phyloP scores from a whole-genome alignment of 495 filamentous ascomycete species.

The Usnea hakonensis region DNA sequence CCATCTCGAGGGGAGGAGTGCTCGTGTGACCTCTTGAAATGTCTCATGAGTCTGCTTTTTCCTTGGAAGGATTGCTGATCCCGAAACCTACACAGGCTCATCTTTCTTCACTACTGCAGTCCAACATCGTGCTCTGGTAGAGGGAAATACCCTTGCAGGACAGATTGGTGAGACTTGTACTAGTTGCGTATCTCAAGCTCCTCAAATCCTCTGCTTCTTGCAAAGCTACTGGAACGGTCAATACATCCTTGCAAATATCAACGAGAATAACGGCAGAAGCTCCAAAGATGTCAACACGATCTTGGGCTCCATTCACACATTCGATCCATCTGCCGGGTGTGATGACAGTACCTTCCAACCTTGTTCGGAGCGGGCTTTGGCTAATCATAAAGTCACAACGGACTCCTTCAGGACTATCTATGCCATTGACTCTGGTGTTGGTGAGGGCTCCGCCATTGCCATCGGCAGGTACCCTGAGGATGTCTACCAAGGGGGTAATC shows the following conservation, averaged over 20 bases:
- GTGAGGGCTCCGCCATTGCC: slow-evolving; percentile 47
- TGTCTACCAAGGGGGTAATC: slow-evolving; percentile 57
- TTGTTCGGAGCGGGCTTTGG: slow-evolving; percentile 39
- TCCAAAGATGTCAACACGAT: slow-evolving; percentile 43
- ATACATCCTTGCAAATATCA: slow-evolving; percentile 37
- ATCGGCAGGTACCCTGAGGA: slow-evolving; percentile 66
- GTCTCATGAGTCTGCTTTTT: background rate
- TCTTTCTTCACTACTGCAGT: slow-evolving; percentile 57
- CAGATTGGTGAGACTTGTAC: slow-evolving; percentile 29
- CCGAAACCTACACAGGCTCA: slow-evolving; percentile 28
- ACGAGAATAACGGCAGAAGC: slow-evolving; percentile 34
- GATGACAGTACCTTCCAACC: slow-evolving; percentile 45
- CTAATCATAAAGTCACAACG: slow-evolving; percentile 42
- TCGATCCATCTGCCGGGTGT: slow-evolving; percentile 43
- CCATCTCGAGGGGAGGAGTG: background rate
- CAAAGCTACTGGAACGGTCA: slow-evolving; percentile 42
- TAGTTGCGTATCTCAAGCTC: slow-evolving; percentile 40
- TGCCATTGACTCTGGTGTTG: slow-evolving; percentile 32
- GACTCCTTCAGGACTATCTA: slow-evolving; percentile 48
- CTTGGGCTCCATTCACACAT: slow-evolving; percentile 38
- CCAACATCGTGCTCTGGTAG: slow-evolving; percentile 21
- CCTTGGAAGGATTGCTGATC: background rate
- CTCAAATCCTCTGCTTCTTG: slow-evolving; percentile 45
- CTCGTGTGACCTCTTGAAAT: background rate
- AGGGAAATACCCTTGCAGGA: slow-evolving; percentile 5